Evolutionary conservation across 1,284 basidiomycete genomes (phyloP).

Genomic region (Pseudozyma thailandica): DNA sequence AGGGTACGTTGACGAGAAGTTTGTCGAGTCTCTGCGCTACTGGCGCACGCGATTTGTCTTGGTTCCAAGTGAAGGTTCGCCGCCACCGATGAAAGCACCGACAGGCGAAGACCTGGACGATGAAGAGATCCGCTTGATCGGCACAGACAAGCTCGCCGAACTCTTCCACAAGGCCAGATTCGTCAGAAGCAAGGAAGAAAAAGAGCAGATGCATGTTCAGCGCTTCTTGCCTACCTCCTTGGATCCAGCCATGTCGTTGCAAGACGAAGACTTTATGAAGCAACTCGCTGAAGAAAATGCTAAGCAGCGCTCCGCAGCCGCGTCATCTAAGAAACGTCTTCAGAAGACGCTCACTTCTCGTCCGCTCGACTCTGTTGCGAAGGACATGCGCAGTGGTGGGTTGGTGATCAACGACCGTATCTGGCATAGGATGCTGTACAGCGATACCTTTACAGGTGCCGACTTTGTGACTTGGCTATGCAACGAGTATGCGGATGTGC

Average conservation of each 20-base stretch:
- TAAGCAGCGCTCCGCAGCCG: slow-evolving; percentile 32
- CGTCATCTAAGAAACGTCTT: slow-evolving; percentile 37
- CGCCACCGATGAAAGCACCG: slow-evolving; percentile 70
- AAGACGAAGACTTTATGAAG: slow-evolving; percentile 63
- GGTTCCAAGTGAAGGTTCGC: slow-evolving; percentile 82
- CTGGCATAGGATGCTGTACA: slow-evolving; percentile 64
- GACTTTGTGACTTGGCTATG: slow-evolving; percentile 67
- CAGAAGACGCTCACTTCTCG: slow-evolving; percentile 33
- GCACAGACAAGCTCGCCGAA: slow-evolving; percentile 90
- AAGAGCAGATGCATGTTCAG: slow-evolving; percentile 35
- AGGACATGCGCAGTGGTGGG: slow-evolving; percentile 59
- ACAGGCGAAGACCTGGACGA: slow-evolving; percentile 72
- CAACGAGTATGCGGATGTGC: slow-evolving; percentile 58
- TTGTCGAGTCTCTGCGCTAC: slow-evolving; percentile 71
- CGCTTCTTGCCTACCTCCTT: slow-evolving; percentile 65
- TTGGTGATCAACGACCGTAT: slow-evolving; percentile 63
- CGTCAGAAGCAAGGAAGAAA: slow-evolving; percentile 34
- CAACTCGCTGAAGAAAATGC: slow-evolving; percentile 55
- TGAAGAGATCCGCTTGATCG: slow-evolving; percentile 86
- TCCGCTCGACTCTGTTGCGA: slow-evolving; percentile 44
- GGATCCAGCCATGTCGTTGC: slow-evolving; percentile 63
- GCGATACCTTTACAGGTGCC: slow-evolving; percentile 62
- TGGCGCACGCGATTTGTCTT: slow-evolving; percentile 96
- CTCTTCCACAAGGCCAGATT: slow-evolving; percentile 72
- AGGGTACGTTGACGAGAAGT: slow-evolving; percentile 62